Base-by-base conservation (phyloP, 2,329 filamentous ascomycete species). In the Fusarium sp. region DNA sequence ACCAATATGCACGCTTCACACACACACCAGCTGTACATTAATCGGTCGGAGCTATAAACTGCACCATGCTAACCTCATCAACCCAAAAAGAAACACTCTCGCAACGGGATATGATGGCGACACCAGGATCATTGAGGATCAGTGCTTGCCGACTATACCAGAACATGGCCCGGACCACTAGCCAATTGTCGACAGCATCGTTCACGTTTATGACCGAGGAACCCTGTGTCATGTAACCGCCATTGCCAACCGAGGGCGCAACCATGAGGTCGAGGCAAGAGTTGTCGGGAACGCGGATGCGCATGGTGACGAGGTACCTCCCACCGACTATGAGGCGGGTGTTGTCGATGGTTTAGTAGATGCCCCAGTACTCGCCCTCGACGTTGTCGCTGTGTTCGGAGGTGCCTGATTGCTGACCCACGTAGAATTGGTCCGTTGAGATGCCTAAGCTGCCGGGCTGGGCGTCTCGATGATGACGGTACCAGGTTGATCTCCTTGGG, bases 171-270 rank as follows among this genome's bases (percentile, higher is more conserved):
- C 20, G 62, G 10, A 53, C 46, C 25, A 18, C 25, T 6, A 18
- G 27, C 25, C 25, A 50, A 11, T 18, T 50, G 27, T 51, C 13
- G 25, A 51, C 27, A 11, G 27, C 27, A 38, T 31, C 1, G 20
- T 58, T 11, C 25, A 65, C 34, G 38, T 61, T 14, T 58, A 69
- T 27, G 42, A 58, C 6, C 25, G 64, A 3, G 14, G 34, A 13
- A 36, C 61, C 38, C 60, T 51, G 20, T 14, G 62, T 2, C 59
- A 40, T 14, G 16, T n/a, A 16, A 14, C 44, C 44, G 4, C n/a
- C 8, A n/a, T 6, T 7, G 10, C n/a, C n/a, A 6, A 18, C 2
- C 4, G 25, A 25, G 44, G 14, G 14, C 9, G 5, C 25, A 3
- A 51, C 4, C 7, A 2, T 31, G 46, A 29, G 13, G 4, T 31